Conservation (phyloP, 2,329 filamentous ascomycete species). For the Biscogniauxia sp. region DNA sequence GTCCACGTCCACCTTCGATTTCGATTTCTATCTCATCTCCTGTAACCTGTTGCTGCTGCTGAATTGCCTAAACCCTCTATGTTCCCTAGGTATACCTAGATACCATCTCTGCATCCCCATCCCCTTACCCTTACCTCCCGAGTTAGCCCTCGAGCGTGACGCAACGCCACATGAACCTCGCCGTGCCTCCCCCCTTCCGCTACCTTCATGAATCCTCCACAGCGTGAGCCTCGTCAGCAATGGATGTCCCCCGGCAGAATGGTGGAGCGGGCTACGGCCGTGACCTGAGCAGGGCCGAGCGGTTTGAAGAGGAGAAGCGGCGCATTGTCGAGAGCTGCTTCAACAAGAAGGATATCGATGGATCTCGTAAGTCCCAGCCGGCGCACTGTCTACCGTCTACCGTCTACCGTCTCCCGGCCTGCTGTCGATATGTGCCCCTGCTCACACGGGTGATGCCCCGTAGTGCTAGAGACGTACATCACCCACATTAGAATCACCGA, state of each 20-base stretch:
- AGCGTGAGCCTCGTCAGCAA: conserved; percentile 18
- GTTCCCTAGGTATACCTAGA: not conserved
- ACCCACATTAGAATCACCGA: conserved; percentile 92
- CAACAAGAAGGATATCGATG: conserved; percentile 81
- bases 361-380: conserved; percentile 73
- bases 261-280: conserved; percentile 34
- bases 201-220: conserved; percentile 29
- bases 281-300: conserved; percentile 61
- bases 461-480: conserved; percentile 91
- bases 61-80: not conserved
- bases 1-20: too few species aligned
- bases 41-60: not conserved
- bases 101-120: not conserved
- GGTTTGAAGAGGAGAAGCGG: conserved; percentile 94
- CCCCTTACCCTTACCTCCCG: too few species aligned
- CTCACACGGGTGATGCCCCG: conserved; percentile 9
- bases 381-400: conserved; percentile 8
- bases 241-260: conserved; percentile 31
- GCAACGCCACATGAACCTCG: conserved; percentile 29
- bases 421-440: not conserved
- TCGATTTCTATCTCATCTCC: not conserved
- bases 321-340: conserved; percentile 96
- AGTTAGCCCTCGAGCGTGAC: conserved; percentile 4
- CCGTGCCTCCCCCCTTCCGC: conserved; percentile 17
- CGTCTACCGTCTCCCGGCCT: conserved; percentile 1